phyloP scores from a whole-genome alignment of 176 grass and related monocot species.

The Lolium rigidum region DNA sequence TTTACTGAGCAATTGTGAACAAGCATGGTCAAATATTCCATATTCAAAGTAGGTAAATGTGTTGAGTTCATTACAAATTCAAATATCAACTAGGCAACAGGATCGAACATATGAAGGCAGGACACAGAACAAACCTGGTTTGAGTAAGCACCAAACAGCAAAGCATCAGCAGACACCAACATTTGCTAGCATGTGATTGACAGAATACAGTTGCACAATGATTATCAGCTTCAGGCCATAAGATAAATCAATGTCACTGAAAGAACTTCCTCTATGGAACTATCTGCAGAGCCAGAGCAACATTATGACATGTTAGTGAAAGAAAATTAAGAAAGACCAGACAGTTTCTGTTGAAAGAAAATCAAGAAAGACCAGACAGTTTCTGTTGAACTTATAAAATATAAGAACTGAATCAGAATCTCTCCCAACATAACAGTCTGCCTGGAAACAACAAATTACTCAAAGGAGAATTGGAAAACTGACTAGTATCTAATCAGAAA shows the following conservation, averaged over 20 bases:
- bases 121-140: constrained; percentile 39
- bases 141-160: constrained; percentile 11
- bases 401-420: constrained; percentile 17
- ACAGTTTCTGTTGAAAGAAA: not conserved
- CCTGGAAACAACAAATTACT: constrained; percentile 8
- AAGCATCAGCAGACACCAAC: not conserved
- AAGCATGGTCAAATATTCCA: constrained; percentile 26
- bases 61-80: constrained; percentile 8
- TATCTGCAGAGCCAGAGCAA: constrained; percentile 24
- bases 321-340: constrained; percentile 20
- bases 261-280: constrained; percentile 17
- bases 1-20: constrained; percentile 16
- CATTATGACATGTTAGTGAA: constrained; percentile 15
- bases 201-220: not conserved
- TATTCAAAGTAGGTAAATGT: constrained; percentile 5
- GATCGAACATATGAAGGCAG: constrained; percentile 40
- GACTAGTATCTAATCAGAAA: no score
- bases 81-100: not conserved
- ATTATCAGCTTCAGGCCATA: not conserved
- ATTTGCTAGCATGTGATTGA: constrained; percentile 11
- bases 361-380: not conserved
- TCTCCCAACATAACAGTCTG: constrained; percentile 18
- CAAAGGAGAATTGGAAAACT: not conserved
- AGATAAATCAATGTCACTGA: not conserved
- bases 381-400: not conserved